These are phyloP conservation scores for Penicillium waksmanii DNA, from an alignment of 495 filamentous ascomycete species.

Conservation along the genomic window DNA sequence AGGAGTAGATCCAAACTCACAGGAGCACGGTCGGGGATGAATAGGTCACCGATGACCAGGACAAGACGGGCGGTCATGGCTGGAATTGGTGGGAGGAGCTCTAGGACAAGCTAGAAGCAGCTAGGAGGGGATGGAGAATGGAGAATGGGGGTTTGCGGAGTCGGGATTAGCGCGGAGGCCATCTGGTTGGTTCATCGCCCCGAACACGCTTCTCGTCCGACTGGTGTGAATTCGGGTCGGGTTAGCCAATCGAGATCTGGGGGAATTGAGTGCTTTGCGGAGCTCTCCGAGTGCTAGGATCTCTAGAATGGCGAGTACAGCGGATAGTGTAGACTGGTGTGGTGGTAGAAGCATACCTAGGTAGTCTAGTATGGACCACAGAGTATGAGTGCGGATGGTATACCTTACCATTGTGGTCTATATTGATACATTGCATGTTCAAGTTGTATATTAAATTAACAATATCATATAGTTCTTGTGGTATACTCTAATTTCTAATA, in stretches of 20 bases:
- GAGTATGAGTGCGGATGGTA: background rate
- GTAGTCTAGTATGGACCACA: too few species aligned
- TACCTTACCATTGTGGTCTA: background rate
- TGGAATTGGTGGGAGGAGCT: conserved; percentile 23
- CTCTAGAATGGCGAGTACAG: conserved; percentile 5
- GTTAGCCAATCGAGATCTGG: background rate
- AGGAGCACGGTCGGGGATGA: conserved; percentile 95
- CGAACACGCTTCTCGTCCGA: conserved; percentile 4
- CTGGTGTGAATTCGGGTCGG: background rate
- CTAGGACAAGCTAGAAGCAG: background rate
- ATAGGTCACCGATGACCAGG: conserved; percentile 93
- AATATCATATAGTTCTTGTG: background rate
- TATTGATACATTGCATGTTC: too few species aligned
- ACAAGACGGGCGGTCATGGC: conserved; percentile 80
- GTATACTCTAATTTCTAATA: background rate
- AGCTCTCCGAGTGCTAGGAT: conserved; percentile 1
- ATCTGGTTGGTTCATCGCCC: background rate
- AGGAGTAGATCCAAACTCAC: conserved; percentile 45
- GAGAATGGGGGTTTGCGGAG: conserved; percentile 1
- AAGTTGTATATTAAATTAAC: background rate
- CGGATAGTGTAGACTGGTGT: background rate
- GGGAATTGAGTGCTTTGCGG: background rate
- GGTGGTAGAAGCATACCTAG: background rate
- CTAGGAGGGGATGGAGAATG: background rate
- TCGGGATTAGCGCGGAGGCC: background rate